A percentile compares a stretch with the other conserved stretches of the same genome.
Evolutionary conservation across 2,329 filamentous ascomycete genomes (phyloP).

Genomic region (Sclerotinia borealis): DNA sequence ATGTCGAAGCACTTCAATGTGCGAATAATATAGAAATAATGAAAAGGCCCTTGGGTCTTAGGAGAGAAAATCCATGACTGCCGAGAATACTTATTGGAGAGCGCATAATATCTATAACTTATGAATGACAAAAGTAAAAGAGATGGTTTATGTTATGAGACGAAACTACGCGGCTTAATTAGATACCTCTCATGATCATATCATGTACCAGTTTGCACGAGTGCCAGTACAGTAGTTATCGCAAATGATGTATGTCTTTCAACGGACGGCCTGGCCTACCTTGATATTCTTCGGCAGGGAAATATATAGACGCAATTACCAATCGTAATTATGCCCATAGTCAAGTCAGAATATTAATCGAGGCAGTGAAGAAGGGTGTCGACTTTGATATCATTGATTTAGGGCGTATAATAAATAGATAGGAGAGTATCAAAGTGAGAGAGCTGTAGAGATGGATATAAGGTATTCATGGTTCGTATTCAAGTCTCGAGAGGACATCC

Average conservation of each 20-base stretch:
- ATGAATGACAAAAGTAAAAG: not conserved
- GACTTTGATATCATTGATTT: not conserved
- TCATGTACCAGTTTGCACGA: not conserved
- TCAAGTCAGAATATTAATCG: not conserved
- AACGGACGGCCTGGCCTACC: not conserved
- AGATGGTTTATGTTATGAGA: not conserved
- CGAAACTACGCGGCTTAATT: not conserved
- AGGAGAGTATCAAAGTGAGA: not conserved
- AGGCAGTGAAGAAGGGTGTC: not conserved
- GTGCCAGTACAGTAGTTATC: not conserved
- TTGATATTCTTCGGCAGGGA: not conserved
- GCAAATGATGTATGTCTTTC: not conserved
- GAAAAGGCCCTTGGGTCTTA: no score
- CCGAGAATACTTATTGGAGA: not conserved
- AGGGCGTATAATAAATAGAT: not conserved
- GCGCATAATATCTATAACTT: not conserved
- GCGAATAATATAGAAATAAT: no score
- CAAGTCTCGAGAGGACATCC: no score
- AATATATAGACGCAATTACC: no score
- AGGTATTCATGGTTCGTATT: not conserved
- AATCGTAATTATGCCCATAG: not conserved
- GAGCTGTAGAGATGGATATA: not conserved
- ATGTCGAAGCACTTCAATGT: not conserved
- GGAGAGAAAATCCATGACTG: no score
- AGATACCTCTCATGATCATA: not conserved